Evolutionary conservation across 2,329 filamentous ascomycete genomes (phyloP), one percentile per base, ranked within the genome.

Genomic region (Microcera coccophila): DNA sequence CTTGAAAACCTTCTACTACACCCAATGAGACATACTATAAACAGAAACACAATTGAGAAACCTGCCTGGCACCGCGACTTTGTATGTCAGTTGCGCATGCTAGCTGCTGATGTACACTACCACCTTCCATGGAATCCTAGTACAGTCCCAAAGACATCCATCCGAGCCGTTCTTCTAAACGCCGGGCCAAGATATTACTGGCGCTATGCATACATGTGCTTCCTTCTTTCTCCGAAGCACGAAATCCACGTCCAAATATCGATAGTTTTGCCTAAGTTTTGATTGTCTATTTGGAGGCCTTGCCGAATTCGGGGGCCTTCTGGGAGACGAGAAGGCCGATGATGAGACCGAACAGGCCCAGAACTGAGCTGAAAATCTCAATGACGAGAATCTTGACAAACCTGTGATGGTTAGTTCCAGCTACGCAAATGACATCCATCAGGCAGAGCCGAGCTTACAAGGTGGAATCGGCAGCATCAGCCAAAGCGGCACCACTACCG

Each of bases 321-420:
- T 84, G 79, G 45, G 88, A 87, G 39, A 97, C 79, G 53, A 98
- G 76, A 42, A 98, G 78, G 35, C 94, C 93, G 55, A 98, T 84
- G 62, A 98, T 98, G 51, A 98, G 78, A 45, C 93, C 94, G 62
- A 98, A 98, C 3, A 98, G 81, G 51, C 94, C 93, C 10, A 98
- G 78, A 37, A 98, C 91, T 31, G 91, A 97, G 65, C 90, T 96
- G 76, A 98, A 98, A 66, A 98, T 98, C 70, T 98, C 94, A 61
- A 98, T 94, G 56, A 98, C 91, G 39, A 98, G 82, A 56, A 98
- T 95, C 74, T 95, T 96, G 70, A 98, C 91, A 69, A 98, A 98
- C 41, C 90, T 95, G 43, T 26, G 9, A 14, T 24, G 47, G n/a
- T 68, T 45, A 65, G 59, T 22, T 52, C 29, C 31, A 22, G 18